Evolutionary conservation across 495 filamentous ascomycete genomes (phyloP).

Genomic region (Rhizodiscina lignyota): DNA sequence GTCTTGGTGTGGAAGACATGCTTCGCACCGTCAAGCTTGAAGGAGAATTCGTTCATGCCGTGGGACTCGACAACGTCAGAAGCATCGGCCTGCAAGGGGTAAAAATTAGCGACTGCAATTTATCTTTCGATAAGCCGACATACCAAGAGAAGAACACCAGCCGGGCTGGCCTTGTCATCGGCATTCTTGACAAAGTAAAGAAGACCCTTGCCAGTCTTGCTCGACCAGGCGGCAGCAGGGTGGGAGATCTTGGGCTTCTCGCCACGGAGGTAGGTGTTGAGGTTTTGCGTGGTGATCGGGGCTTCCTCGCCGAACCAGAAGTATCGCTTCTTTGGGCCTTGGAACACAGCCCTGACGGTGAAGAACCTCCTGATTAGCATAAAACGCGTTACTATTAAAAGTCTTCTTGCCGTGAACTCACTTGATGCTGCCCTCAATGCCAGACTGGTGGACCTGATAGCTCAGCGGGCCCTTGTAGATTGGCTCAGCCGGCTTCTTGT

Average conservation of each 20-base stretch:
- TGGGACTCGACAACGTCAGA: conserved; percentile 54
- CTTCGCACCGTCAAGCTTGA: conserved; percentile 74
- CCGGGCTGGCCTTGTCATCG: conserved; percentile 61
- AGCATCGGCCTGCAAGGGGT: conserved; percentile 51
- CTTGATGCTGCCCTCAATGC: conserved; percentile 24
- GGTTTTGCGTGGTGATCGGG: conserved; percentile 54
- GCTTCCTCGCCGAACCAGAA: conserved; percentile 83
- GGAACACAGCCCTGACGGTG: conserved; percentile 31
- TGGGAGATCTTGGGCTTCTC: conserved; percentile 76
- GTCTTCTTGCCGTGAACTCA: not conserved
- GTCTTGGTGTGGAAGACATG: conserved; percentile 69
- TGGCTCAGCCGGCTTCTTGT: conserved; percentile 39
- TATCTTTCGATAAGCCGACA: conserved; percentile 14
- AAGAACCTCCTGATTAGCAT: not conserved
- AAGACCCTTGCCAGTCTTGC: conserved; percentile 87
- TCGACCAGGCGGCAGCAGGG: conserved; percentile 72
- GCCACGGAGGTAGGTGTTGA: conserved; percentile 58
- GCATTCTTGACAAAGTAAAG: conserved; percentile 81
- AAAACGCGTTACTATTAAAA: conserved; percentile 5
- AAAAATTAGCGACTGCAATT: conserved; percentile 9
- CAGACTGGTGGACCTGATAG: conserved; percentile 81
- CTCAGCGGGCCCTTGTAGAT: conserved; percentile 61
- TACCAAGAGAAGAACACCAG: conserved; percentile 75
- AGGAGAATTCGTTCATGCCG: conserved; percentile 60
- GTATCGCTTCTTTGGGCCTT: conserved; percentile 59